Evolutionary conservation across 306 rosid species (phyloP), one percentile per base, ranked within the genome.

Genomic region (Prosopis cineraria): DNA sequence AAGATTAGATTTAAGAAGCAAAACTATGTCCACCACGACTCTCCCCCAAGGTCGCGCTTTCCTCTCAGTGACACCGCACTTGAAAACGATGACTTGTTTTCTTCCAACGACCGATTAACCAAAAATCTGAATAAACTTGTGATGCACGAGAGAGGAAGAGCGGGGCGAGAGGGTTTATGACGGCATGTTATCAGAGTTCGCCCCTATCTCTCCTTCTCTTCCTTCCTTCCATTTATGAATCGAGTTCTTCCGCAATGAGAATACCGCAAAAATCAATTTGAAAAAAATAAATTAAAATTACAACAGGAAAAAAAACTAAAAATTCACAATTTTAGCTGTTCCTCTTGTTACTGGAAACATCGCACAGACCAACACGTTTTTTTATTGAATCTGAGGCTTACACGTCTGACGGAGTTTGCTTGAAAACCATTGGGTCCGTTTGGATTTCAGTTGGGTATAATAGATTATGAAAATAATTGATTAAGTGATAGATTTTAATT

Each of bases 71-170:
- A 10, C 4, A 68, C 75, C 62, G 44, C 76, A 30, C 36, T 33
- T 34, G 22, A 0, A 73, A 79, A 80, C 74, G 74, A 74, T 70
- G 83, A n/a, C 79, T 74, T 65, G 22, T 29, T 52, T 53, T 24
- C 19, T 50, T 19, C 68, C 80, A 17, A 44, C 14, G 30, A 65
- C 25, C 1, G 39, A 39, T 25, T 19, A 20, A 16, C 17, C 60
- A 33, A 39, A 77, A 55, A 48, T 14, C 3, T 3, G 31, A 19
- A 55, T 41, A 34, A 43, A 0, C 24, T 9, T 68, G 56, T 27
- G 77, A 44, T 78, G 70, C 37, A 56, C 11, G 70, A 48, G 52
- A 74, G 79, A 74, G 74, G 40, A 40, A 64, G 75, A 65, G 66
- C 11, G n/a, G 11, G 58, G 31, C 10, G 72, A 63, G 70, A 11